These are phyloP conservation scores for Stereum hirsutum DNA, from an alignment of 1,284 basidiomycete species.

Conservation along the genomic window DNA sequence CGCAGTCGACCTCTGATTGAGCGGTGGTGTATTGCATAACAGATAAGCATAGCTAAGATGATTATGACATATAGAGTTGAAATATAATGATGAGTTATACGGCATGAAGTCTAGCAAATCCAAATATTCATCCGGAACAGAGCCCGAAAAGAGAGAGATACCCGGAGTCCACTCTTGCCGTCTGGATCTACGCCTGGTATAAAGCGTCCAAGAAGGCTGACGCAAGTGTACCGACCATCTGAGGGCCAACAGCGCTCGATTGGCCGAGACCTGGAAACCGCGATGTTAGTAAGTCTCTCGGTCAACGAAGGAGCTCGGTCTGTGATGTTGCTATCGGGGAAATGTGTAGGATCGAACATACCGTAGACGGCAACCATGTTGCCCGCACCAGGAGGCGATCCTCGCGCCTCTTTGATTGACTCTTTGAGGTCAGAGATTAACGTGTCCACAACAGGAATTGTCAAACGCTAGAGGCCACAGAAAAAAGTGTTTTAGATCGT, in stretches of 20 bases:
- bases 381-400: constrained; percentile 52
- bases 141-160: no score
- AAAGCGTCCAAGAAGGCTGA: constrained; percentile 75
- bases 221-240: constrained; percentile 82
- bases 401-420: constrained; percentile 54
- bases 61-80: no score
- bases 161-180: no score
- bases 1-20: no score
- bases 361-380: constrained; percentile 86
- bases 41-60: no score
- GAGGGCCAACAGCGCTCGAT: constrained; percentile 80
- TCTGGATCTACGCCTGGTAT: constrained; percentile 82
- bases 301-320: neutral
- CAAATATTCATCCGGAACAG: no score
- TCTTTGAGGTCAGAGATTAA: constrained; percentile 81
- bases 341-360: constrained; percentile 30
- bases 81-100: no score
- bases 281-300: no score
- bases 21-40: no score
- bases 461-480: constrained; percentile 51
- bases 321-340: neutral
- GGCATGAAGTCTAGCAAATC: no score
- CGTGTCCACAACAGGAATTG: constrained; percentile 66
- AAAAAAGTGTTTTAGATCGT: no score
- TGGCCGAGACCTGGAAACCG: constrained; percentile 66